Percentiles rank a stretch among this genome's conserved stretches.
phyloP scores from a whole-genome alignment of 2,329 filamentous ascomycete species.

The Thermothelomyces thermophilus region DNA sequence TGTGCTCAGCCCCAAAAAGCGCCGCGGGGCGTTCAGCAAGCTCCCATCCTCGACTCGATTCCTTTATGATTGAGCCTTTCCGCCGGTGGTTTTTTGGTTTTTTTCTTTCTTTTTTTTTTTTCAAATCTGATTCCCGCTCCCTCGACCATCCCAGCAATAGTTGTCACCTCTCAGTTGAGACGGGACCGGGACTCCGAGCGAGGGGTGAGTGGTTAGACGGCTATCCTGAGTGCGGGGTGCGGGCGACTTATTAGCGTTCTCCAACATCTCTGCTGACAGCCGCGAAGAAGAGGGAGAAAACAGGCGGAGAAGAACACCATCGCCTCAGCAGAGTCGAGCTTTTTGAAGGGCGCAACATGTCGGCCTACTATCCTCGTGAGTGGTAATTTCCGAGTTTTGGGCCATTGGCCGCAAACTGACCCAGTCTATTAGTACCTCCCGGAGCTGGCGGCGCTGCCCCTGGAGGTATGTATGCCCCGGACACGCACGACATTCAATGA shows the following conservation, averaged over 20 bases:
- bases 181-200: neutral
- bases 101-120: neutral
- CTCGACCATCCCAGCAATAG: too few relatives aligned
- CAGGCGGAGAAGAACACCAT: neutral
- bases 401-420: conserved; percentile 9
- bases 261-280: conserved; percentile 1
- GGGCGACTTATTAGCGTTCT: neutral
- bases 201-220: conserved; percentile 5
- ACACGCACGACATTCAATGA: neutral
- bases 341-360: conserved; percentile 13
- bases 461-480: conserved; percentile 16
- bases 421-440: conserved; percentile 19
- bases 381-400: neutral
- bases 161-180: too few relatives aligned
- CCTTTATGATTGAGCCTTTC: neutral
- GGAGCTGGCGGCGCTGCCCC: conserved; percentile 17
- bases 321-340: neutral
- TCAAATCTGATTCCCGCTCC: neutral
- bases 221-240: conserved; percentile 15
- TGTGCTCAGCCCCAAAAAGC: conserved; percentile 11
- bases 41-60: neutral
- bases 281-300: neutral
- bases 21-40: neutral
- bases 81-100: neutral
- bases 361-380: conserved; percentile 25